phyloP scores from a whole-genome alignment of 1,139 yeast genomes.

The Blastobotrys arbuscula region DNA sequence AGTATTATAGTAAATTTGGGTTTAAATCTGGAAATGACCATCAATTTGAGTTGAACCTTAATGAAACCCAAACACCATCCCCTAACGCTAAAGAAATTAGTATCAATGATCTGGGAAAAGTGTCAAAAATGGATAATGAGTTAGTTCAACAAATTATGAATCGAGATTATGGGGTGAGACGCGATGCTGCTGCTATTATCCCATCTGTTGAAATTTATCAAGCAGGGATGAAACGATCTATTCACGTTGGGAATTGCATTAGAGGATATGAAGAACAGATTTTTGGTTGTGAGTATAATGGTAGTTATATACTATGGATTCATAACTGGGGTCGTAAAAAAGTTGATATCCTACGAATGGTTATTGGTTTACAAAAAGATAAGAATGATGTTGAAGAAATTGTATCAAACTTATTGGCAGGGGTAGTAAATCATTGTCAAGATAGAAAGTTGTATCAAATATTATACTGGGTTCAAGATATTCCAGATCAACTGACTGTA shows the following conservation, averaged over 20 bases:
- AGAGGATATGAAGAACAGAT: slow-evolving; percentile 3
- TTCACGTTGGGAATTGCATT: slow-evolving; percentile 30
- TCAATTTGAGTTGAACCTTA: slow-evolving; percentile 13
- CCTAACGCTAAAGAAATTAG: slow-evolving; percentile 29
- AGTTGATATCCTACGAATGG: slow-evolving; percentile 32
- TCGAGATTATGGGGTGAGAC: slow-evolving; percentile 21
- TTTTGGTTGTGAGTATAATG: slow-evolving; percentile 35
- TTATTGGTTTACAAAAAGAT: slow-evolving; percentile 15
- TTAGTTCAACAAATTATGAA: slow-evolving; percentile 20
- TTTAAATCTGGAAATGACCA: slow-evolving; percentile 31
- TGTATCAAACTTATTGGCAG: slow-evolving; percentile 20
- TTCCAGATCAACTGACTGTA: slow-evolving; percentile 19
- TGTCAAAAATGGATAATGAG: slow-evolving; percentile 33
- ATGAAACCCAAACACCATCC: slow-evolving; percentile 15
- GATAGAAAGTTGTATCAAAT: slow-evolving; percentile 21
- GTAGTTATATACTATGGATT: slow-evolving; percentile 42
- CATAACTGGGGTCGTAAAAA: slow-evolving; percentile 40
- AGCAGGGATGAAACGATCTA: slow-evolving; percentile 31
- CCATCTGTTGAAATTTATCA: slow-evolving; percentile 17
- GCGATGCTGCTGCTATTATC: neutral
- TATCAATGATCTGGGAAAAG: slow-evolving; percentile 33
- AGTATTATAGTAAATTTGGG: slow-evolving; percentile 55
- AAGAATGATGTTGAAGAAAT: slow-evolving; percentile 14
- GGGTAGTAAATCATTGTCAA: slow-evolving; percentile 24
- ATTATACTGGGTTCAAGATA: slow-evolving; percentile 26